Evolutionary conservation across 2,329 filamentous ascomycete species (phyloP).

Genomic region (Pseudohalonectria lignicola): DNA sequence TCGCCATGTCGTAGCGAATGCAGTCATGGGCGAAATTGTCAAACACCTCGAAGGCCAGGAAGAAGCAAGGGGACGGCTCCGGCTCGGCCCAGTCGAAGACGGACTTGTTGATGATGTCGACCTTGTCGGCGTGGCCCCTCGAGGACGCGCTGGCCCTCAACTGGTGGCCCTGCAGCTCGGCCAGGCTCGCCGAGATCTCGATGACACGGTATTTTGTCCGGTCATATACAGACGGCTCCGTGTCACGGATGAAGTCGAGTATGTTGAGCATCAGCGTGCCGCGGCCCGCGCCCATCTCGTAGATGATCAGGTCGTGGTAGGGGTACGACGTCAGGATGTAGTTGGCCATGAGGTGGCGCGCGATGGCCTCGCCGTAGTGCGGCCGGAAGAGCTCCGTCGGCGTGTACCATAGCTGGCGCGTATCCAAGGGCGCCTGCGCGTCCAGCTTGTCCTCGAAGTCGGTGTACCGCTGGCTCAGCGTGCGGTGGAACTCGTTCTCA

Average conservation of each 20-base stretch:
- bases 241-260: constrained; percentile 85
- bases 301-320: constrained; percentile 94
- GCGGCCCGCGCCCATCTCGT: constrained; percentile 96
- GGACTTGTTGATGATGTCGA: constrained; percentile 89
- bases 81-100: constrained; percentile 89
- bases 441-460: constrained; percentile 88
- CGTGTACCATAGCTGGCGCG: constrained; percentile 94
- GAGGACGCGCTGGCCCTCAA: constrained; percentile 38
- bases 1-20: constrained; percentile 77
- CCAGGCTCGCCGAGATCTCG: constrained; percentile 80
- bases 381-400: constrained; percentile 95
- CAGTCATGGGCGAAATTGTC: constrained; percentile 97
- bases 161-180: constrained; percentile 63
- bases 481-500: constrained; percentile 71
- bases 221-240: constrained; percentile 85
- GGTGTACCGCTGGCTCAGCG: constrained; percentile 70
- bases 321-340: constrained; percentile 92
- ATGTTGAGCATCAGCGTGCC: constrained; percentile 98
- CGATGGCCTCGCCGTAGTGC: constrained; percentile 93
- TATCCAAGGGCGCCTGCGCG: constrained; percentile 54
- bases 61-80: constrained; percentile 91
- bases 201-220: constrained; percentile 92
- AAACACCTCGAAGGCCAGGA: constrained; percentile 94
- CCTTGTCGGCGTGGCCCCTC: constrained; percentile 69
- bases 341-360: constrained; percentile 90